These are phyloP conservation scores for Fusarium multiceps DNA, from an alignment of 2,329 filamentous ascomycete species.

Conservation along the genomic window DNA sequence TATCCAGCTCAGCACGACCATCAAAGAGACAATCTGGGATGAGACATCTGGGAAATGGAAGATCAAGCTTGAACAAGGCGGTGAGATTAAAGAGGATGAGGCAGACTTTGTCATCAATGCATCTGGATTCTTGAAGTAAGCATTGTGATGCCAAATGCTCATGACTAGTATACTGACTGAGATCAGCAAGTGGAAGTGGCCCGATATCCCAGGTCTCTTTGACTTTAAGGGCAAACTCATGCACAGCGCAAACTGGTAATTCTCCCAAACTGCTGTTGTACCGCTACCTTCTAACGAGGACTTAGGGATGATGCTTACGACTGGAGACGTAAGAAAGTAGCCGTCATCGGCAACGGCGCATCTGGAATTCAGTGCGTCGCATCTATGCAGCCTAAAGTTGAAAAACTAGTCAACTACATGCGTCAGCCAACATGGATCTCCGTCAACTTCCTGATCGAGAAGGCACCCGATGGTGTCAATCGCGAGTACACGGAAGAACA, in stretches of 20 bases:
- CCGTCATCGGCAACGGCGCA: constrained; percentile 3
- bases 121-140: constrained; percentile 9
- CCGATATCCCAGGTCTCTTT: constrained; percentile 6
- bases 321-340: constrained; percentile 3
- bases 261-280: rapidly evolving
- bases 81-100: constrained; percentile 5
- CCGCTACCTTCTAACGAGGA: neutral
- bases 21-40: constrained; percentile 9
- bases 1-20: neutral
- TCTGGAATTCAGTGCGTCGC: constrained; percentile 8
- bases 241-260: constrained; percentile 8
- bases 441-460: constrained; percentile 4
- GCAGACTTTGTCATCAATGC: constrained; percentile 14
- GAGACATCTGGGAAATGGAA: constrained; percentile 5
- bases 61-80: constrained; percentile 7
- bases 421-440: constrained; percentile 11
- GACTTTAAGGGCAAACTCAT: constrained; percentile 12
- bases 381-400: constrained; percentile 1
- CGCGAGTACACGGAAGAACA: constrained; percentile 4
- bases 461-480: constrained; percentile 3
- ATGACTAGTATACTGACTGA: neutral
- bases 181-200: constrained; percentile 14
- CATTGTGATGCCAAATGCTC: rapidly evolving
- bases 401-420: constrained; percentile 7
- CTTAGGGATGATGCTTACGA: neutral